Evolutionary conservation across 768 basidiomycete species (phyloP), one percentile per base, ranked within the genome.

Genomic region (Punctularia strigosozonata): DNA sequence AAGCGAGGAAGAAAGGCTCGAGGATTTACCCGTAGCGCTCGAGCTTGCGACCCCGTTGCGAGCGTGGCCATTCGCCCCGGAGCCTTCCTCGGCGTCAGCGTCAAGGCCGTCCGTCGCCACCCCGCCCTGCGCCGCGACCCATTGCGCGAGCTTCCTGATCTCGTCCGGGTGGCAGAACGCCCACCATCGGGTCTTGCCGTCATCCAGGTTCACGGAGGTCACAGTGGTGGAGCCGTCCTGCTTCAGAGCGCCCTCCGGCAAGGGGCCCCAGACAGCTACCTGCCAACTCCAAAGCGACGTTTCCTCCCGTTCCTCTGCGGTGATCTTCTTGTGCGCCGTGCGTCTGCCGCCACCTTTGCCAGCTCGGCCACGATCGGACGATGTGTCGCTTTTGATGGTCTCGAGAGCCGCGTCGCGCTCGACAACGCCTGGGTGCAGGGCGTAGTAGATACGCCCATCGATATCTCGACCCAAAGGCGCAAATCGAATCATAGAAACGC

Each of bases 241-340:
- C 46, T 41, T 33, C 18, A 52, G 44, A 2, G 45, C 56, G 44
- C 42, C 58, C 15, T 53, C 45, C 0, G 76, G 73, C 43, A 59
- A 68, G 55, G 57, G 71, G 1, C 84, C 84, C 71, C 75, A 82
- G 1, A 85, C 80, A 4, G 71, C 75, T n/a, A 89, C 49, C 52
- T 83, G 80, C 79, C 79, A 85, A 1, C 74, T 65, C 84, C 85
- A 89, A 23, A 71, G 66, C 42, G 54, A 67, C 54, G 79, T 55
- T 24, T 62, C 56, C 17, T 54, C 52, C n/a, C 75, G 61, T n/a
- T 77, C 73, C 12, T 72, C 71, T 22, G 60, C 55, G 6, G 64
- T 49, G 19, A 65, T 22, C 52, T 39, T 53, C 61, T 21, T 55
- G 61, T 49, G 59, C 69, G 49, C 54, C 68, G 50, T 57, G 69